Conservation (phyloP, 164 flowering plant species). For the Sedum album region DNA sequence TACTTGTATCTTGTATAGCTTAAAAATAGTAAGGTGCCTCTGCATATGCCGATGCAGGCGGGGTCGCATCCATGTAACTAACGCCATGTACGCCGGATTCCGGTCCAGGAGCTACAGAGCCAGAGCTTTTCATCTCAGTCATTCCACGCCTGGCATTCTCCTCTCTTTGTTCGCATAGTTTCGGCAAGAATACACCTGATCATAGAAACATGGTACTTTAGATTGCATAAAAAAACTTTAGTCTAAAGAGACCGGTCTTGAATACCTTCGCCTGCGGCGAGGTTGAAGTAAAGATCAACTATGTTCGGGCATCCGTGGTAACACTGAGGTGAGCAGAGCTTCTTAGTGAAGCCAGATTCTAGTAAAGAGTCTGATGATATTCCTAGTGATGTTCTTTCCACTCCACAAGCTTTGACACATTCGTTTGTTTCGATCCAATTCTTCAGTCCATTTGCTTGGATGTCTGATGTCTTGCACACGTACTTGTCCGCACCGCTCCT, state of each 20-base stretch:
- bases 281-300: constrained; percentile 67
- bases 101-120: constrained; percentile 38
- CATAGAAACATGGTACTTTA: not conserved
- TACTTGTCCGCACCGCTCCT: constrained; percentile 22
- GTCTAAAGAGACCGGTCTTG: not conserved
- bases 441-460: constrained; percentile 38
- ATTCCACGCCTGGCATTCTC: constrained; percentile 31
- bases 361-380: constrained; percentile 63
- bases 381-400: constrained; percentile 40
- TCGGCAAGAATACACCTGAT: constrained; percentile 60
- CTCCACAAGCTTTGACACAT: constrained; percentile 51
- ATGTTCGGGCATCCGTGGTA: constrained; percentile 55
- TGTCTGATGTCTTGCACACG: not conserved
- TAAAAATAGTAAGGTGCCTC: not conserved
- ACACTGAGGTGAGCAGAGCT: constrained; percentile 60
- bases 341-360: constrained; percentile 35
- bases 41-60: not conserved
- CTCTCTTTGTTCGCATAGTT: constrained; percentile 38
- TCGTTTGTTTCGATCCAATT: constrained; percentile 45
- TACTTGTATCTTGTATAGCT: not conserved
- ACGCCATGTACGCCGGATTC: not conserved
- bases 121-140: constrained; percentile 62
- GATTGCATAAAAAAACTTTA: not conserved
- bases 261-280: constrained; percentile 75
- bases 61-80: not conserved